Base-by-base conservation (phyloP, 371 early-diverging fungal genomes). In the Coemansia sp. region DNA sequence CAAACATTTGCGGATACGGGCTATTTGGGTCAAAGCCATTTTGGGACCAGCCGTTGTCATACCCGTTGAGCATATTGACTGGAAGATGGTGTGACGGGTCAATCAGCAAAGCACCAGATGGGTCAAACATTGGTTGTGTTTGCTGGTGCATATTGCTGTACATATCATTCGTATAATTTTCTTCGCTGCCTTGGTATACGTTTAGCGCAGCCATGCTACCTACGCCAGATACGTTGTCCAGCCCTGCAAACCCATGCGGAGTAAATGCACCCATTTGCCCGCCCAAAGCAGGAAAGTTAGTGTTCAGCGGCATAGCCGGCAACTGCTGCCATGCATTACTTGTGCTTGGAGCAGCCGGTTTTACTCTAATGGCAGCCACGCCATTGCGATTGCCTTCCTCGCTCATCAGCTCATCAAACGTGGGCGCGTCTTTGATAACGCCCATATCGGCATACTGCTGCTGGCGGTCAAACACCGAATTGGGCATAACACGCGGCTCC, bases 401-500 rank as follows among this genome's bases (percentile, higher is more conserved):
- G 18, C 7, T 20, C 16, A 63, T 1, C 11, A 63, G 40, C 42
- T 63, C 26, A 7, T 52, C 42, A n/a, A 54, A 63, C 3, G 40
- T 12, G 5, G 64, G 54, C 3, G 64, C 26, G 5, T n/a, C 6
- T 6, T 40, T 20, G 12, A 63, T 40, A 18, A 18, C 11, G 2
- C 18, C 28, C n/a, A 12, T 21, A 0, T 25, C 40, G n/a, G 64
- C 64, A 12, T 63, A 67, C 11, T 25, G 12, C 47, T 67, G 39
- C 54, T 67, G 67, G 37, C 30, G 33, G 18, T 33, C 18, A 18
- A 64, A 67, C 14, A 64, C 47, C 11, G 33, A 33, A n/a, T 21
- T 54, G n/a, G 64, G 42, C 67, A 67, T 67, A 16, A 67, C 28
- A 0, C 67, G 67, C 1, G 71, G 71, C 42, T 71, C 71, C 18